Conservation (phyloP, 2,329 filamentous ascomycete species). For the Hypoxylon sp. region DNA sequence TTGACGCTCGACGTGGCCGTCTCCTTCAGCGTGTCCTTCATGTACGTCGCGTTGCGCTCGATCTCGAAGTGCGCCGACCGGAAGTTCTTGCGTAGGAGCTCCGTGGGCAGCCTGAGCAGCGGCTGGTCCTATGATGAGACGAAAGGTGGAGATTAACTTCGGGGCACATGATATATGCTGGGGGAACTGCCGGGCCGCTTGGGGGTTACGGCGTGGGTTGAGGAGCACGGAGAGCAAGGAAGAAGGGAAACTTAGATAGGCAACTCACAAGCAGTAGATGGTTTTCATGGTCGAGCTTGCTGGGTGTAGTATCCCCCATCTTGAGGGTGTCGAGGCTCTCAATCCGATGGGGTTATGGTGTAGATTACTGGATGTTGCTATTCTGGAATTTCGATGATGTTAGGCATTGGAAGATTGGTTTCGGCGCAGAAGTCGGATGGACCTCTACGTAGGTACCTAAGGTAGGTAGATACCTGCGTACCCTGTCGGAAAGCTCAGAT, state of each 20-base stretch:
- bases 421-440: slow-evolving; percentile 25
- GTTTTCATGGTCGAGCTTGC: slow-evolving; percentile 78
- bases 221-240: slow-evolving; percentile 1
- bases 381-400: slow-evolving; percentile 4
- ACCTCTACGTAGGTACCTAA: neutral
- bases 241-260: neutral
- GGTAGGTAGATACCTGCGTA: too few relatives aligned
- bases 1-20: slow-evolving; percentile 75
- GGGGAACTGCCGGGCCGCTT: neutral
- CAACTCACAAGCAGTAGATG: slow-evolving; percentile 77
- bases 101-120: slow-evolving; percentile 90
- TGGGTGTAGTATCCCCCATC: slow-evolving; percentile 72
- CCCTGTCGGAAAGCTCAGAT: neutral
- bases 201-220: slow-evolving; percentile 7
- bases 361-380: slow-evolving; percentile 4
- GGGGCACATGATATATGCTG: slow-evolving; percentile 11
- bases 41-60: slow-evolving; percentile 74
- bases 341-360: slow-evolving; percentile 1
- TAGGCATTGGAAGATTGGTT: slow-evolving; percentile 11
- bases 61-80: slow-evolving; percentile 83
- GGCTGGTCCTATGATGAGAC: slow-evolving; percentile 79
- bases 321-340: slow-evolving; percentile 31
- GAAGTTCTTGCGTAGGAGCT: slow-evolving; percentile 94
- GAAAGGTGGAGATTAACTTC: slow-evolving; percentile 12
- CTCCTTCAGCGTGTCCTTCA: slow-evolving; percentile 72